phyloP scores from a whole-genome alignment of 257 asterid species.

The Nemophila menziesii region DNA sequence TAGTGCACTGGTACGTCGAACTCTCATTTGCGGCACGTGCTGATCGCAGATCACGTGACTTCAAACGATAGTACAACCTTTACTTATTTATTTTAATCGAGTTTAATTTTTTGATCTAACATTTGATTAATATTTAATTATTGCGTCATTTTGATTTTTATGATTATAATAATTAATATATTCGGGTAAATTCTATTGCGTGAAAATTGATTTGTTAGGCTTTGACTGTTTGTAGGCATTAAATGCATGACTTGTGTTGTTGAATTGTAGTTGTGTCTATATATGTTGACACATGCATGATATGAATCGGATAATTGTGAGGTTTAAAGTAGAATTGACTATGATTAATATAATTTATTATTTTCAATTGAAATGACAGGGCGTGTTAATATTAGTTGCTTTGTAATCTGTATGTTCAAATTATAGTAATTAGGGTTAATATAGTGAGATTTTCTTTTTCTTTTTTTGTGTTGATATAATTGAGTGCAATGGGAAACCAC shows the following conservation, averaged over 20 bases:
- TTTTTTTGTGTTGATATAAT: too few species aligned
- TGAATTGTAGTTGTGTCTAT: not conserved
- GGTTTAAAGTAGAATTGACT: slow-evolving; percentile 1
- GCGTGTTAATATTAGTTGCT: not conserved
- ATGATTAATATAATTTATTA: not conserved
- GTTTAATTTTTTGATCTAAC: not conserved
- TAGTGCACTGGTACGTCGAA: slow-evolving; percentile 18
- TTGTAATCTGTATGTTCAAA: not conserved
- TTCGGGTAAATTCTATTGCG: not conserved
- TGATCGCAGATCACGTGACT: slow-evolving; percentile 30
- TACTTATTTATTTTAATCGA: not conserved
- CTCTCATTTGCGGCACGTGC: slow-evolving; percentile 15
- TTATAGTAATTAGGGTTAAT: not conserved
- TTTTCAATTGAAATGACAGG: not conserved
- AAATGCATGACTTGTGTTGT: slow-evolving; percentile 1
- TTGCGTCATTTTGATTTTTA: not conserved
- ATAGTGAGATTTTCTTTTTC: not conserved
- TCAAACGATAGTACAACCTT: slow-evolving; percentile 20
- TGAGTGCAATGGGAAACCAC: not conserved
- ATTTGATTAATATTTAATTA: not conserved
- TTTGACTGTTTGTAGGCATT: not conserved
- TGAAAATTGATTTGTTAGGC: not conserved
- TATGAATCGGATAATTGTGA: slow-evolving; percentile 4
- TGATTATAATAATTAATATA: too few species aligned
- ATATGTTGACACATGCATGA: not conserved